A percentile compares a stretch with the other conserved stretches of the same genome.
Evolutionary conservation across 2,329 filamentous ascomycete genomes (phyloP).

Genomic region (Hymenoscyphus scutula): DNA sequence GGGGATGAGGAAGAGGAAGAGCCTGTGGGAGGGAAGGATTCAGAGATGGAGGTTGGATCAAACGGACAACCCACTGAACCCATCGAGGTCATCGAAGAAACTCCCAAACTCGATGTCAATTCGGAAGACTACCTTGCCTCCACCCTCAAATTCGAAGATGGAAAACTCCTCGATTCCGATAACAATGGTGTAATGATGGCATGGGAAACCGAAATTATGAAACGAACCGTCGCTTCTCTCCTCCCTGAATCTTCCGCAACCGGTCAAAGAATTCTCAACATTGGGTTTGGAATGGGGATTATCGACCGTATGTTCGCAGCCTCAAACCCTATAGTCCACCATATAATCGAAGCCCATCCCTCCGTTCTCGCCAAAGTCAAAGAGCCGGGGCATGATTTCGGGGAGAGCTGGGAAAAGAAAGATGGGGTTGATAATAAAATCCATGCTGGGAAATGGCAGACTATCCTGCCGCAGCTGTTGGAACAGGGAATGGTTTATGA

Average conservation of each 20-base stretch:
- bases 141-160: conserved; percentile 60
- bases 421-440: conserved; percentile 64
- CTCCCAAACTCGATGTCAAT: conserved; percentile 46
- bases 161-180: conserved; percentile 69
- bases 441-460: conserved; percentile 76
- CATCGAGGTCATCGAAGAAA: conserved; percentile 24
- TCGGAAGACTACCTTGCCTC: conserved; percentile 69
- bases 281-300: conserved; percentile 91
- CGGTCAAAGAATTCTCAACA: conserved; percentile 73
- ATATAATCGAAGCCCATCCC: conserved; percentile 84
- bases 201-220: conserved; percentile 88
- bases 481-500: conserved; percentile 71
- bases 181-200: conserved; percentile 92
- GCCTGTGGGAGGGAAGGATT: conserved; percentile 35
- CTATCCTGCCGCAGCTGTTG: conserved; percentile 67
- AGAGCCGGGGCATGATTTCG: conserved; percentile 43
- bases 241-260: conserved; percentile 45
- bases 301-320: conserved; percentile 74
- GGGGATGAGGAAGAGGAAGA: conserved; percentile 43
- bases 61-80: neutral
- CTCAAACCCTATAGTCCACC: conserved; percentile 66
- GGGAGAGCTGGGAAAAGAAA: conserved; percentile 52
- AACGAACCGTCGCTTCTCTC: conserved; percentile 67
- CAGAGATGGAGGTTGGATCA: conserved; percentile 29
- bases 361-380: conserved; percentile 67